These are phyloP conservation scores for Pseudopyricularia cyperi DNA, from an alignment of 2,329 filamentous ascomycete species.

Conservation along the genomic window DNA sequence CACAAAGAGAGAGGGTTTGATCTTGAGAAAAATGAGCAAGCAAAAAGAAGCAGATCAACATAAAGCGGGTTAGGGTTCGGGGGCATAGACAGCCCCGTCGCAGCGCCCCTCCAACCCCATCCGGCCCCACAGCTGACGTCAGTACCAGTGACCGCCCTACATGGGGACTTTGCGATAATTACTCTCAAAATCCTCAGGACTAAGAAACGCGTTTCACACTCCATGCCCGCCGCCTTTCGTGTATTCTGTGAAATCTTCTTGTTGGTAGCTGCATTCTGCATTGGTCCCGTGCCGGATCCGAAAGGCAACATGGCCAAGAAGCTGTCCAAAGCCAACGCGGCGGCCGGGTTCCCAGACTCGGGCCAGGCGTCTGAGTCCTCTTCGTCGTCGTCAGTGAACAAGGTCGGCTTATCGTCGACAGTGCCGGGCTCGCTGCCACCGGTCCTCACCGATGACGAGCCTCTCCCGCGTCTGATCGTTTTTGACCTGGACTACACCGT, in stretches of 20 bases:
- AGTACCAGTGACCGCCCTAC: background rate
- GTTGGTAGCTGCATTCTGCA: background rate
- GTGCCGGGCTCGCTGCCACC: background rate
- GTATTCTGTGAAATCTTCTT: background rate
- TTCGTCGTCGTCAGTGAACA: background rate
- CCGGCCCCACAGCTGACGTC: background rate
- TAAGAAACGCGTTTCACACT: background rate
- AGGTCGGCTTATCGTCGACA: background rate
- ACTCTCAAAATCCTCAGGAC: no score
- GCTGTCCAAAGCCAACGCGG: background rate
- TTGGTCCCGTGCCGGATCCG: background rate
- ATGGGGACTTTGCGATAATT: no score
- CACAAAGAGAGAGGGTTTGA: no score
- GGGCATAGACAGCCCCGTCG: background rate
- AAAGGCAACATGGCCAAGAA: conserved; percentile 7
- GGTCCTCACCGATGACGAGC: conserved; percentile 42
- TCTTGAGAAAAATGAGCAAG: no score
- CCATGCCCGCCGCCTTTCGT: background rate
- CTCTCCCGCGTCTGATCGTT: conserved; percentile 71
- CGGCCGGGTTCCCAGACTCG: background rate
- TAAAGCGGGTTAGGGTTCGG: background rate
- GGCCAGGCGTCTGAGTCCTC: background rate
- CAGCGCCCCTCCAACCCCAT: background rate
- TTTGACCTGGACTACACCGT: conserved; percentile 93
- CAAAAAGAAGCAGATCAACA: no score